Percentiles rank a stretch among this genome's conserved stretches.
Evolutionary conservation across 441 rosid species (phyloP).

Genomic region (Omphalea diandra): DNA sequence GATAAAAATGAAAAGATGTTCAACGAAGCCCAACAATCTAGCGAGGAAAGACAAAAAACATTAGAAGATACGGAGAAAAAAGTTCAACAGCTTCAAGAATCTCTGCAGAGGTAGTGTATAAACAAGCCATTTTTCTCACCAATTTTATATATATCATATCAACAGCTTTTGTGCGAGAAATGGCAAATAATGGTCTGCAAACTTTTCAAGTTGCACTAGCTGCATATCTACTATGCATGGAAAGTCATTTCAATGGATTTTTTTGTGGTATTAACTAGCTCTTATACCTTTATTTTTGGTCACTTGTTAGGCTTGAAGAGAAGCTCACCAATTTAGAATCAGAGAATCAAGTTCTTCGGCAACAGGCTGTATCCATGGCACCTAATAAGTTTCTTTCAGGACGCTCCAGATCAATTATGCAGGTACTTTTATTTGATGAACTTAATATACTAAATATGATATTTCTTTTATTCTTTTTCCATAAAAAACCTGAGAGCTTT

Average conservation of each 20-base stretch:
- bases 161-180: not conserved
- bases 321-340: slow-evolving; percentile 85
- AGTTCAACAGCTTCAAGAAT: slow-evolving; percentile 76
- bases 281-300: slow-evolving; percentile 25
- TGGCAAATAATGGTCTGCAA: not conserved
- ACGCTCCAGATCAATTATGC: slow-evolving; percentile 91
- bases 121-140: slow-evolving; percentile 1
- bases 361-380: slow-evolving; percentile 96
- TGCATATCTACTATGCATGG: not conserved
- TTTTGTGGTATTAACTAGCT: slow-evolving; percentile 21
- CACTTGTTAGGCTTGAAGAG: slow-evolving; percentile 96
- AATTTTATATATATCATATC: slow-evolving; percentile 3
- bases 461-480: slow-evolving; percentile 13
- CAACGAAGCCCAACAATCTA: slow-evolving; percentile 49
- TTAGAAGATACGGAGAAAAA: slow-evolving; percentile 82
- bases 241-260: slow-evolving; percentile 14
- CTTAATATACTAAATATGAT: not conserved
- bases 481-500: slow-evolving; percentile 19
- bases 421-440: slow-evolving; percentile 45
- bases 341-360: slow-evolving; percentile 91
- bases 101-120: slow-evolving; percentile 61
- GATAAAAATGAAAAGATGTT: slow-evolving; percentile 61
- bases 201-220: not conserved
- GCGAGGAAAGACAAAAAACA: slow-evolving; percentile 57
- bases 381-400: slow-evolving; percentile 98